Evolutionary conservation across 169 alveolate genomes (phyloP).

Genomic region (Perkinsus marinus): DNA sequence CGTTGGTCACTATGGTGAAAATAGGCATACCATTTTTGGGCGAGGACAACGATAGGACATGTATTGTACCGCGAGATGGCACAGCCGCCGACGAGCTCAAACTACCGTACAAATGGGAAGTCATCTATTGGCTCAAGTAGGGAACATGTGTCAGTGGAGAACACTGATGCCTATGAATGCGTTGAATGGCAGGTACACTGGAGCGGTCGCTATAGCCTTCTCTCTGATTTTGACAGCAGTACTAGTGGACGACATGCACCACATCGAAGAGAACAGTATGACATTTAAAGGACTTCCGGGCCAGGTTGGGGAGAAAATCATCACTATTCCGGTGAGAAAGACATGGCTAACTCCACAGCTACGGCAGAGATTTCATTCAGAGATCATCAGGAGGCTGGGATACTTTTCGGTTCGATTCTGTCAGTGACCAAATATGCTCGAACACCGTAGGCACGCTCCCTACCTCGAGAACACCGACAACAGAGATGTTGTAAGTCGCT

Average conservation of each 20-base stretch:
- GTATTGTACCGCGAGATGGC: neutral
- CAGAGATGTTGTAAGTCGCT: neutral
- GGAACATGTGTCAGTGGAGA: neutral
- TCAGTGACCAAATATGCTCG: neutral
- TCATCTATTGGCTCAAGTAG: neutral
- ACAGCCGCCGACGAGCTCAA: neutral
- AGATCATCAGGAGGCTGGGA: neutral
- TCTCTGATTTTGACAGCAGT: neutral
- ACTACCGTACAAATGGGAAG: neutral
- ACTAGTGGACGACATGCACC: neutral
- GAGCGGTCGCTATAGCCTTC: neutral
- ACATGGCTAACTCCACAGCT: neutral
- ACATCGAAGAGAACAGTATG: neutral
- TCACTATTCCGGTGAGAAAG: neutral
- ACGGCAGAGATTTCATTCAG: neutral
- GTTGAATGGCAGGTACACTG: neutral
- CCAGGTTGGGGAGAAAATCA: neutral
- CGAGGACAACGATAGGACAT: neutral
- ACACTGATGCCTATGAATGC: neutral
- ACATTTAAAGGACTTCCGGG: neutral
- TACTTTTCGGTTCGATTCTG: neutral
- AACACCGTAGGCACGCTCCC: neutral
- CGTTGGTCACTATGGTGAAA: neutral
- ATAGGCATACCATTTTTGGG: neutral
- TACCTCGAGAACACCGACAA: neutral